Evolutionary conservation across 1,139 yeast species (phyloP), one percentile per base, ranked within the genome.

Genomic region (Zygotorulaspora mrakii): DNA sequence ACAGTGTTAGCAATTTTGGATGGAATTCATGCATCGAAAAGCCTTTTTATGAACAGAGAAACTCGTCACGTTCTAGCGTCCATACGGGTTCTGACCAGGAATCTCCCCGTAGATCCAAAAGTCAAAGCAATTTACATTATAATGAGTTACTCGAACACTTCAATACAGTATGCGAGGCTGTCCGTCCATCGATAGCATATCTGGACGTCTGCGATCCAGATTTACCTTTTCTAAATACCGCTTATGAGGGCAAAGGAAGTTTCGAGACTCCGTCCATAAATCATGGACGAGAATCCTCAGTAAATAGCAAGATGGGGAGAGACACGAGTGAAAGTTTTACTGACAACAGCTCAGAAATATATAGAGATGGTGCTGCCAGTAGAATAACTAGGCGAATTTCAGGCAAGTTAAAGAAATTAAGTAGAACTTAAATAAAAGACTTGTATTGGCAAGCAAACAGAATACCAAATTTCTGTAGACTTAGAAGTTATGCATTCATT

Each of bases 1-100:
- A 55, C 37, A 64, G 68, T 48, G 65, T 65, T 2, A 62, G 59
- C 33, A 48, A 53, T 17, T 50, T 60, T 50, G 50, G 52, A 3
- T 47, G 55, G 22, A 60, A 52, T 32, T 43, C 52, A 3, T 22
- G 26, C 13, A 22, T 40, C 5, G 43, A 40, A 12, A 33, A 39
- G 13, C 22, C 35, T 13, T 35, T 41, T 7, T 42, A 43, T 33
- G 34, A 40, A 12, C 35, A 34, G 21, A 39, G 46, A 31, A 42
- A 37, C 12, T 26, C 43, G 4, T 42, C 49, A 1, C 35, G 38
- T 17, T 30, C 47, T 7, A 47, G 48, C 22, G 21, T 39, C 9
- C 40, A 40, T 16, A 36, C 37, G 26, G 38, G 20, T 28, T 50
- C 47, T 31, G 35, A 39, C 35, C 24, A 45, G 21, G 47, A 47